Evolutionary conservation across 2,329 filamentous ascomycete genomes (phyloP).

Genomic region (Pyrenochaeta sp.): DNA sequence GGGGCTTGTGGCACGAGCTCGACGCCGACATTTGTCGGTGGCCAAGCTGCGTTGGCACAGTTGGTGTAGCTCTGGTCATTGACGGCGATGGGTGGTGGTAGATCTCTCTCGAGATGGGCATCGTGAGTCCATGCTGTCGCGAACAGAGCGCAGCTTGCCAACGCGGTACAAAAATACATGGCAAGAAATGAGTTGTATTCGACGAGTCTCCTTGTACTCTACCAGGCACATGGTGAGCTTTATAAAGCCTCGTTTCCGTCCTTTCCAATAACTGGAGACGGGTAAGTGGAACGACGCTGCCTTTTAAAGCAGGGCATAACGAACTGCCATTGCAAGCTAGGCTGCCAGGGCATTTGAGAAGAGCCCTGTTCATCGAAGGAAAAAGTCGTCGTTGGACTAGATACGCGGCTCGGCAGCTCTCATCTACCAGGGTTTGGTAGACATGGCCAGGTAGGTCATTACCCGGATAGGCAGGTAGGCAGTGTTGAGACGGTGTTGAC

Average conservation of each 20-base stretch:
- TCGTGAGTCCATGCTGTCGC: constrained; percentile 32
- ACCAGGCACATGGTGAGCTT: constrained; percentile 2
- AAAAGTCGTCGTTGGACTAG: constrained; percentile 8
- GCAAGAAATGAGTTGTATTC: not conserved
- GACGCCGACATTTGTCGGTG: constrained; percentile 47
- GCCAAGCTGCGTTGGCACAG: constrained; percentile 51
- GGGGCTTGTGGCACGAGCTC: constrained; percentile 52
- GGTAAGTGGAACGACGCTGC: constrained; percentile 7
- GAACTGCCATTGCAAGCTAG: constrained; percentile 41
- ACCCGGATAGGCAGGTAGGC: constrained; percentile 35
- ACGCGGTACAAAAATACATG: constrained; percentile 28
- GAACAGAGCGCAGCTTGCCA: constrained; percentile 22
- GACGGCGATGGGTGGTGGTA: constrained; percentile 37
- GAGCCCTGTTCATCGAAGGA: constrained; percentile 13
- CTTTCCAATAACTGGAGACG: constrained; percentile 2
- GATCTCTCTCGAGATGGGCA: constrained; percentile 30
- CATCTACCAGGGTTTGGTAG: constrained; percentile 16
- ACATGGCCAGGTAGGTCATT: constrained; percentile 32
- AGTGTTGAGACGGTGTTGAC: not conserved
- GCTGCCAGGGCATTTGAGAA: constrained; percentile 9
- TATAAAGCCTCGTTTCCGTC: constrained; percentile 10
- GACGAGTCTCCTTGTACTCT: not conserved
- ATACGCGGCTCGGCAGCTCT: constrained; percentile 35
- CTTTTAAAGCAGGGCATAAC: constrained; percentile 9
- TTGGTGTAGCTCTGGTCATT: constrained; percentile 43